Base-by-base conservation (phyloP, 371 early-diverging fungal genomes). In the Umbelopsis sp. region DNA sequence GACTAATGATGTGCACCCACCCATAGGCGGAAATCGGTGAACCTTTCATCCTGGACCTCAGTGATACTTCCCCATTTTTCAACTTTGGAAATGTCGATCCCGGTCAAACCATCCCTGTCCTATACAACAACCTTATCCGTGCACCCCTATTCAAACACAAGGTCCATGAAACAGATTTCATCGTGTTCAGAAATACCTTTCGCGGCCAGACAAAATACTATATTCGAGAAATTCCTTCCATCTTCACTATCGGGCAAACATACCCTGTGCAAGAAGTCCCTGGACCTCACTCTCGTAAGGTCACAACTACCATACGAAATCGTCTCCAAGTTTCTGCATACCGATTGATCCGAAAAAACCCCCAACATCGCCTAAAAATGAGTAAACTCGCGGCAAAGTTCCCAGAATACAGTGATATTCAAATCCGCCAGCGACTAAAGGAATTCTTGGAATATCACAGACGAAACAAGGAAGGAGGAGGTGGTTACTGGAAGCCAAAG, bases 11-110 rank as follows among this genome's bases (percentile, higher is more conserved):
- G 22, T 22, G 22, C 22, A 22, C 22, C 22, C 22, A 22, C 22
- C 22, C 22, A 22, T 22, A 92, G 87, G 70, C 76, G 35, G 93
- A 92, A 37, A 87, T 93, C 67, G 99, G 99, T 25, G 91, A 89
- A 63, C 92, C 94, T 1, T 88, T 93, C 73, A 87, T 96, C 12
- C 80, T 99, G 37, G 99, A 99, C 67, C 86, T 92, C 44, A 94
- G 95, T 22, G 99, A 99, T 70, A 94, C 94, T 0, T 97, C 98
- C 5, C 99, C 99, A 0, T 99, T 99, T 76, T 85, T 95, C 72
- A 93, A 90, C 57, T 99, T 97, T 84, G 99, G 98, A 65, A 95
- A 99, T 70, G 95, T 99, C 6, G 90, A 93, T 62, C 91, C 94
- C 14, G 99, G 99, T 0, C 91, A 97, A 69, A 88, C 91, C 10